Conservation (phyloP, 768 basidiomycete genomes). For the Sporobolomyces roseus region DNA sequence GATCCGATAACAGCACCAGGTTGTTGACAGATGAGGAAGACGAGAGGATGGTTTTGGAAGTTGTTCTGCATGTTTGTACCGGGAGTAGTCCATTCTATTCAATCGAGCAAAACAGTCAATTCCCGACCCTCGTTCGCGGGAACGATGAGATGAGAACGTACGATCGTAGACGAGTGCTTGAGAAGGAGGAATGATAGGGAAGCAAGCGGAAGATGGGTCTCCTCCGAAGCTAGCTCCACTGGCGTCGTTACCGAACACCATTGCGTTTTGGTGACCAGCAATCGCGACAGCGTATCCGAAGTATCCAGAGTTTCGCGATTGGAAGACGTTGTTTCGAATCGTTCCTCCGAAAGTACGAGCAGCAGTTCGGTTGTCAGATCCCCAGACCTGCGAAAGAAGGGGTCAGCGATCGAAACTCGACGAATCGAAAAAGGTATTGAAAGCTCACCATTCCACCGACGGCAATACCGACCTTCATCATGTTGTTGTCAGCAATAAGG, state of each 20-base stretch:
- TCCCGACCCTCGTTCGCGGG: no score
- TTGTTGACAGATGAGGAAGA: slow-evolving; percentile 37
- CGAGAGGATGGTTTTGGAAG: slow-evolving; percentile 16
- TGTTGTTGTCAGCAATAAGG: slow-evolving; percentile 34
- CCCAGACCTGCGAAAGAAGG: slow-evolving; percentile 33
- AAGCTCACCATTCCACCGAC: slow-evolving; percentile 44
- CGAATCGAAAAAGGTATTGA: no score
- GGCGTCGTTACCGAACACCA: slow-evolving; percentile 41
- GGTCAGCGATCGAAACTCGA: slow-evolving; percentile 20
- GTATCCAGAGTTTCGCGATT: slow-evolving; percentile 37
- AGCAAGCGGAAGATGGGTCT: slow-evolving; percentile 16
- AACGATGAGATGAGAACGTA: no score
- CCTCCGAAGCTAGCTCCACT: slow-evolving; percentile 40
- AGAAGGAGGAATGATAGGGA: slow-evolving; percentile 18
- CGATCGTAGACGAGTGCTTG: slow-evolving; percentile 40
- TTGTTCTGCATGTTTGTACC: slow-evolving; percentile 26
- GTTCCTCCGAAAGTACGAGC: slow-evolving; percentile 34
- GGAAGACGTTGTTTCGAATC: slow-evolving; percentile 44
- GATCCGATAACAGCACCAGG: slow-evolving; percentile 9
- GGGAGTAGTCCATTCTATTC: slow-evolving; percentile 24
- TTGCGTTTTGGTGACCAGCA: slow-evolving; percentile 39
- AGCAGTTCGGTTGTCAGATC: slow-evolving; percentile 36
- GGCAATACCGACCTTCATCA: slow-evolving; percentile 46
- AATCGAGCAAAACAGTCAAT: no score
- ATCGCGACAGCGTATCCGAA: slow-evolving; percentile 44